Conservation (phyloP, 257 asterid species). For the Paulownia fortunei region DNA sequence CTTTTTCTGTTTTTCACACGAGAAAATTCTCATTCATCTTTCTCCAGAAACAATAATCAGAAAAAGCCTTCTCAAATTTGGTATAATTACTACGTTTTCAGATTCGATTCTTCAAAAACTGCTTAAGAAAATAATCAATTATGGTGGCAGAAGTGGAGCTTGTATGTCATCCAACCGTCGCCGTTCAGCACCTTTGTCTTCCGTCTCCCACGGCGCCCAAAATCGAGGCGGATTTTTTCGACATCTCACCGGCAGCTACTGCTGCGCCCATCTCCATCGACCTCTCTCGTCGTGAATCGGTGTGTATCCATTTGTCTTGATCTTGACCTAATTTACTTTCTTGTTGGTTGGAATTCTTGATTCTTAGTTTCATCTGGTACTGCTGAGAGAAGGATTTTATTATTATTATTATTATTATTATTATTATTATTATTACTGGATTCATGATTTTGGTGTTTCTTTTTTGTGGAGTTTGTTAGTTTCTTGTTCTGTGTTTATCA, state of each 20-base stretch:
- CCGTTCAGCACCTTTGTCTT: constrained; percentile 45
- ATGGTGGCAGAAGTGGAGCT: constrained; percentile 57
- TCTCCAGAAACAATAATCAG: neutral
- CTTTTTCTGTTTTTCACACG: neutral
- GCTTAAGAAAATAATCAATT: constrained; percentile 12
- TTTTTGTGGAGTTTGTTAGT: neutral
- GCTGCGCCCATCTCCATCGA: constrained; percentile 40
- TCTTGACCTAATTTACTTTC: neutral
- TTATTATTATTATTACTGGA: neutral
- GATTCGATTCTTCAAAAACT: neutral
- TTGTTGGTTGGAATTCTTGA: neutral
- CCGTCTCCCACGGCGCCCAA: constrained; percentile 34
- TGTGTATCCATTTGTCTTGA: constrained; percentile 8
- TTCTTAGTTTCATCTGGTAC: neutral
- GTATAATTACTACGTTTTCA: neutral
- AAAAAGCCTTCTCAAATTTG: neutral
- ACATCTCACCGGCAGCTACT: constrained; percentile 20
- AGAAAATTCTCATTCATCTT: neutral
- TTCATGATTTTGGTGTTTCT: constrained; percentile 9
- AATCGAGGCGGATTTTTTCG: constrained; percentile 35
- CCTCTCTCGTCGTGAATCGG: constrained; percentile 56
- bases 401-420: no score
- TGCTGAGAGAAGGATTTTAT: neutral
- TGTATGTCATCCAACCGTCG: constrained; percentile 42
- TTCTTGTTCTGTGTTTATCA: neutral